Evolutionary conservation across 495 filamentous ascomycete species (phyloP).

Genomic region (Penicillium mononematosum): DNA sequence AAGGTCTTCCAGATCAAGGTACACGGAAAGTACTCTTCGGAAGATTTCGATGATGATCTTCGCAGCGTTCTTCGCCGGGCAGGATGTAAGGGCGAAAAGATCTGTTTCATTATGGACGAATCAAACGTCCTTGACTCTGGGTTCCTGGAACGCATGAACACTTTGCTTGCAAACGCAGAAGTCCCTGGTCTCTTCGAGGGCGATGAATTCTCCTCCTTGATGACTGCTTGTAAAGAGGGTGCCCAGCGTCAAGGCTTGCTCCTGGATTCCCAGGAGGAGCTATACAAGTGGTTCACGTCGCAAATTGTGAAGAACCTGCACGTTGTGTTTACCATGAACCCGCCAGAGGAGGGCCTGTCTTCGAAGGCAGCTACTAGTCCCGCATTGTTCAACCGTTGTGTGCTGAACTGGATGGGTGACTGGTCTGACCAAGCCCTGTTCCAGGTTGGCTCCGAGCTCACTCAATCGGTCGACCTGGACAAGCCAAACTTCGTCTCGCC

Average conservation of each 20-base stretch:
- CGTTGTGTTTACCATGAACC: conserved; percentile 99
- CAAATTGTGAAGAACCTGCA: conserved; percentile 99
- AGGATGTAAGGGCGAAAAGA: conserved; percentile 98
- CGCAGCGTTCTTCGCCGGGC: conserved; percentile 88
- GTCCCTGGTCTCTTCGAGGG: conserved; percentile 97
- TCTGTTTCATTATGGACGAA: conserved; percentile 99
- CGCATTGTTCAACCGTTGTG: conserved; percentile 97
- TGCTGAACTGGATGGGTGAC: conserved; percentile 99
- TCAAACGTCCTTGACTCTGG: conserved; percentile 97
- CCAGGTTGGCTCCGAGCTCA: conserved; percentile 95
- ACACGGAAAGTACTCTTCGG: conserved; percentile 95
- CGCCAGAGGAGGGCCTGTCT: conserved; percentile 90
- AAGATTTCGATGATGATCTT: conserved; percentile 98
- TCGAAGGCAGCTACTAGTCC: conserved; percentile 97
- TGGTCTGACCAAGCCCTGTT: conserved; percentile 99
- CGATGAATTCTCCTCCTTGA: conserved; percentile 90
- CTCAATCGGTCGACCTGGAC: conserved; percentile 91
- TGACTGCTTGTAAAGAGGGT: conserved; percentile 98
- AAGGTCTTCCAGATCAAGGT: conserved; percentile 99
- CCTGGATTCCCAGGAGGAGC: conserved; percentile 94
- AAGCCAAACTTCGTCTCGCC: conserved; percentile 80
- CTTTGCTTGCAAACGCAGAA: conserved; percentile 94
- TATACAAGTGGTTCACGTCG: conserved; percentile 99
- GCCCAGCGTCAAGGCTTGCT: conserved; percentile 93
- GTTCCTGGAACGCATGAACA: conserved; percentile 99